Evolutionary conservation across 2,329 filamentous ascomycete species (phyloP).

Genomic region (Colletotrichum camelliae): DNA sequence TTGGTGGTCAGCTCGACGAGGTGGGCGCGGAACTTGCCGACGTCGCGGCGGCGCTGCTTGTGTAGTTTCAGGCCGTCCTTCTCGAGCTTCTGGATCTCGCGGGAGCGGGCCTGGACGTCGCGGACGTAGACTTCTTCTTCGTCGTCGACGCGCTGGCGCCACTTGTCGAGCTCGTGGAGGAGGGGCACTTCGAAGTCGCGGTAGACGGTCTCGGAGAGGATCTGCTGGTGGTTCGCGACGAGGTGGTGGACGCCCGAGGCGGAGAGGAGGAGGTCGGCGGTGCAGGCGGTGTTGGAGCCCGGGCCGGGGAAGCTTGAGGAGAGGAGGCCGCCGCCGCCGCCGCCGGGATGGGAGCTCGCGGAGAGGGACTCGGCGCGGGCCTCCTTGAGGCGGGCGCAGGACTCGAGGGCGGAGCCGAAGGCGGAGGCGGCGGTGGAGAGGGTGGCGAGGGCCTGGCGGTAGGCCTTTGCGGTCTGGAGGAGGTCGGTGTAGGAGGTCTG

Average conservation of each 20-base stretch:
- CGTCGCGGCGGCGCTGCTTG: slow-evolving; percentile 63
- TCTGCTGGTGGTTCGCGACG: slow-evolving; percentile 73
- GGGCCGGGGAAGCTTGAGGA: slow-evolving; percentile 51
- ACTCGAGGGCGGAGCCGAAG: slow-evolving; percentile 69
- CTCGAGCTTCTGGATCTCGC: slow-evolving; percentile 68
- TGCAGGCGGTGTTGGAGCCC: slow-evolving; percentile 54
- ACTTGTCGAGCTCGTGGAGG: slow-evolving; percentile 72
- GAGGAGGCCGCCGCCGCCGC: slow-evolving; percentile 29
- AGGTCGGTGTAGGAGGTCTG: slow-evolving; percentile 69
- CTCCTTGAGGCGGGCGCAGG: slow-evolving; percentile 72
- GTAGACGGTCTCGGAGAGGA: slow-evolving; percentile 72
- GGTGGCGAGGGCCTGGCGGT: slow-evolving; percentile 65
- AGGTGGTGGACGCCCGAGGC: slow-evolving; percentile 71
- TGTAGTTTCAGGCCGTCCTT: slow-evolving; percentile 70
- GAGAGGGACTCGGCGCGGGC: slow-evolving; percentile 63
- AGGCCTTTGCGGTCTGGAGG: slow-evolving; percentile 65
- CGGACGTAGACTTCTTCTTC: slow-evolving; percentile 66
- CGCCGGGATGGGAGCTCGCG: slow-evolving; percentile 34
- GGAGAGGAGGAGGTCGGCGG: slow-evolving; percentile 66
- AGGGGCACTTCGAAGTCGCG: slow-evolving; percentile 71
- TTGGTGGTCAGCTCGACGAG: slow-evolving; percentile 67
- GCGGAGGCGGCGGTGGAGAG: slow-evolving; percentile 66
- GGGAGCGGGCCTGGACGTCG: slow-evolving; percentile 58
- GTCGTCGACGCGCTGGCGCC: slow-evolving; percentile 67
- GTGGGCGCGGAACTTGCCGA: slow-evolving; percentile 66